Conservation (phyloP, 768 basidiomycete genomes). For the Suillus tomentosus region DNA sequence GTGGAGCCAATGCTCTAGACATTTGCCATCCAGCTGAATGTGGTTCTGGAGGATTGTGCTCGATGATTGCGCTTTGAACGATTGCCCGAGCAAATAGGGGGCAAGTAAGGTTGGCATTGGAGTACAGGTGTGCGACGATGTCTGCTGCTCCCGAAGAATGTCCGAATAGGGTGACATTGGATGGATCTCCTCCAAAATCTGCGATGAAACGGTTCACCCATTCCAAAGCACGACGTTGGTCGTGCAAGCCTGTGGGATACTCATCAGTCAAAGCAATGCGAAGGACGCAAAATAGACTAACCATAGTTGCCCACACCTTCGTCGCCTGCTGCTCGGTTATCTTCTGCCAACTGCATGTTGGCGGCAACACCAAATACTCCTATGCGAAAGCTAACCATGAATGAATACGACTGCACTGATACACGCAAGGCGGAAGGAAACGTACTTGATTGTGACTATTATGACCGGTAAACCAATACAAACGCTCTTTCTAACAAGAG, state of each 20-base stretch:
- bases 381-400: constrained; percentile 61
- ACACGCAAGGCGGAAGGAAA: constrained; percentile 20
- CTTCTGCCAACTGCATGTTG: constrained; percentile 61
- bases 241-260: constrained; percentile 52
- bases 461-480: constrained; percentile 64
- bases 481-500: constrained; percentile 70
- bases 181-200: constrained; percentile 69
- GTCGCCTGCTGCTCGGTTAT: constrained; percentile 65
- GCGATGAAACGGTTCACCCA: constrained; percentile 63
- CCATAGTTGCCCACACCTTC: constrained; percentile 81
- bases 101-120: constrained; percentile 54
- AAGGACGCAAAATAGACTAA: constrained; percentile 29
- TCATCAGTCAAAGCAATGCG: constrained; percentile 13
- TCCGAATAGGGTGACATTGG: constrained; percentile 44
- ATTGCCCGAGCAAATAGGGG: constrained; percentile 76
- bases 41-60: constrained; percentile 61
- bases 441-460: constrained; percentile 76
- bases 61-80: constrained; percentile 70
- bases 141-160: constrained; percentile 50
- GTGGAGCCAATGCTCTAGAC: constrained; percentile 58
- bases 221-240: constrained; percentile 64
- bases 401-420: constrained; percentile 4
- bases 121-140: constrained; percentile 64
- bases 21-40: constrained; percentile 66
- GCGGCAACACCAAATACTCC: constrained; percentile 81